Evolutionary conservation across 2,329 filamentous ascomycete genomes (phyloP).

Genomic region (Cercospora sojina): DNA sequence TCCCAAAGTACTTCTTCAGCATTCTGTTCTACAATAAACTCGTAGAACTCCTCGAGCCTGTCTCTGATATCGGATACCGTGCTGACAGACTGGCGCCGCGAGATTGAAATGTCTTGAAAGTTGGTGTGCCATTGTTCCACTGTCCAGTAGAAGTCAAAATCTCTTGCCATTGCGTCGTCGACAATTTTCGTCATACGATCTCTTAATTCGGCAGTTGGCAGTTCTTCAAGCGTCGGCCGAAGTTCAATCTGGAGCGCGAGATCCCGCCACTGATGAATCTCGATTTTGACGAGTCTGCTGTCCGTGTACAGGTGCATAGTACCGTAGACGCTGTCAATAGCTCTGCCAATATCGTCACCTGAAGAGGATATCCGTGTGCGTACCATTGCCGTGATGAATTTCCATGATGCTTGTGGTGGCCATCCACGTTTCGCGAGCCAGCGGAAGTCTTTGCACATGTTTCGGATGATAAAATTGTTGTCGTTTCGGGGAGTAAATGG

Average conservation of each 20-base stretch:
- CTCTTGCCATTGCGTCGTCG: neutral
- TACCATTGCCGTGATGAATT: neutral
- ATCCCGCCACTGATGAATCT: neutral
- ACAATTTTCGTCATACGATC: neutral
- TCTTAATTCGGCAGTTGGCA: neutral
- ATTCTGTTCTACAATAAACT: neutral
- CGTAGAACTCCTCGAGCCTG: neutral
- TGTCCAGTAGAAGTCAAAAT: neutral
- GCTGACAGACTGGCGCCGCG: neutral
- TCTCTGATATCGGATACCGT: neutral
- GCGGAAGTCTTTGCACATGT: neutral
- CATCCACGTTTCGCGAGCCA: neutral
- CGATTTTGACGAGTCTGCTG: neutral
- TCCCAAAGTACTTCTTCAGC: neutral
- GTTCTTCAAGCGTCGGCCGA: neutral
- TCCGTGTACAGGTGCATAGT: neutral
- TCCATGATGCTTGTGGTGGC: neutral
- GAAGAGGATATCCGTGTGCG: neutral
- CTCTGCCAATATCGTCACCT: neutral
- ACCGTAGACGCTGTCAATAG: neutral
- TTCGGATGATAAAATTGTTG: constrained; percentile 1
- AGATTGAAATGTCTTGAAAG: neutral
- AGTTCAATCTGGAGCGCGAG: neutral
- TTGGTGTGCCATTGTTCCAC: neutral
- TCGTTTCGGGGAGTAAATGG: neutral